A percentile compares a stretch with the other conserved stretches of the same genome.
These are phyloP conservation scores for Bacidia rubella DNA, from an alignment of 495 filamentous ascomycete genomes.

Conservation along the genomic window DNA sequence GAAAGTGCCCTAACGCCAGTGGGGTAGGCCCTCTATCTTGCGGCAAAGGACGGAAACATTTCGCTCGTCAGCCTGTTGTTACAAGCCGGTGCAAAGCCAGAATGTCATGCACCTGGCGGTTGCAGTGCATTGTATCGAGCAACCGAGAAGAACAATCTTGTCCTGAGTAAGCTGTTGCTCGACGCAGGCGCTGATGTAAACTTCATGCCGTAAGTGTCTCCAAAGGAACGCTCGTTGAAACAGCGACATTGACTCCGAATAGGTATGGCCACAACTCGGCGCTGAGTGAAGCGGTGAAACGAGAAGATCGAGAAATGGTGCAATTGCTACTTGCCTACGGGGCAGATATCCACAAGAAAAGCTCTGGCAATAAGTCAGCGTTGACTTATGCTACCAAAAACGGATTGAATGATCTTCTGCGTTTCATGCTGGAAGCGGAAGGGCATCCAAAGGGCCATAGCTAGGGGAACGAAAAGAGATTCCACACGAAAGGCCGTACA, in stretches of 20 bases:
- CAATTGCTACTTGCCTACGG: constrained; percentile 11
- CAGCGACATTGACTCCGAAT: no score
- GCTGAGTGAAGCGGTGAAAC: constrained; percentile 7
- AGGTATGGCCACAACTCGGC: constrained; percentile 15
- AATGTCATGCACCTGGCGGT: constrained; percentile 7
- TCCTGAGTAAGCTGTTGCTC: constrained; percentile 6
- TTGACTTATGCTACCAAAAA: constrained; percentile 10
- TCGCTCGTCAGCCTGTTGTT: constrained; percentile 8
- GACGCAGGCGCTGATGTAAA: constrained; percentile 13
- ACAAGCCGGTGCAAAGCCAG: constrained; percentile 5
- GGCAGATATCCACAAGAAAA: constrained; percentile 9
- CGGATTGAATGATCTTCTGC: constrained; percentile 1
- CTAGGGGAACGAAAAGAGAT: no score
- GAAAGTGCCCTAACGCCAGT: no score
- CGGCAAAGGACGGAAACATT: constrained; percentile 9
- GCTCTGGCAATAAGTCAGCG: constrained; percentile 5
- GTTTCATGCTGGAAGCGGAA: neutral
- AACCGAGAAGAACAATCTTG: constrained; percentile 6
- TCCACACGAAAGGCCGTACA: no score
- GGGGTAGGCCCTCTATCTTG: constrained; percentile 13
- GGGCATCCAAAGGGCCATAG: neutral
- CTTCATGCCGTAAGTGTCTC: constrained; percentile 7
- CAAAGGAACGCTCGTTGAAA: no score
- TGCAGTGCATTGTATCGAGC: constrained; percentile 11
- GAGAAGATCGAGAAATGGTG: constrained; percentile 4